Evolutionary conservation across 331 rosid species (phyloP).

Genomic region (Dryas integrifolia): DNA sequence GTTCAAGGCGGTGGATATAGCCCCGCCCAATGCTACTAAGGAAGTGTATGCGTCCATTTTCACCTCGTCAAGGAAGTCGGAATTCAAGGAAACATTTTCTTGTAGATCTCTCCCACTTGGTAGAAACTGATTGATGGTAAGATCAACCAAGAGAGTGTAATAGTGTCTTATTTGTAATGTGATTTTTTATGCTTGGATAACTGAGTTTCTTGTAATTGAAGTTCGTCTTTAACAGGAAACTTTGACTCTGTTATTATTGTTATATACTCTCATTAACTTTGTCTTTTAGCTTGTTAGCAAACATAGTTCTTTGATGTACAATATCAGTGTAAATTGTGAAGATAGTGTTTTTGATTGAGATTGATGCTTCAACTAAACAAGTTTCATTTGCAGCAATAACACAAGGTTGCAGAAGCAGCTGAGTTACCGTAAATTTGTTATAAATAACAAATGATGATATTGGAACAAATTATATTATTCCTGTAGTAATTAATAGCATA

Average conservation of each 20-base stretch:
- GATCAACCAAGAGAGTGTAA: neutral
- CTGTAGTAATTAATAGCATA: neutral
- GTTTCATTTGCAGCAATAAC: neutral
- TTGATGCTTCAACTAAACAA: neutral
- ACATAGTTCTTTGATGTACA: conserved; percentile 2
- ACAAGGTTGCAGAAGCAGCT: neutral
- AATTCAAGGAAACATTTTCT: conserved; percentile 68
- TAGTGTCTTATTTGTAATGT: neutral
- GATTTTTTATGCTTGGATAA: neutral
- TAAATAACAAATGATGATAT: too few species aligned
- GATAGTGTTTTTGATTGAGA: neutral
- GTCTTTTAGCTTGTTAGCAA: neutral
- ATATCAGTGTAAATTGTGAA: neutral
- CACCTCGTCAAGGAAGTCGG: conserved; percentile 75
- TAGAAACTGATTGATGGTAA: conserved; percentile 52
- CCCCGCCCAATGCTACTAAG: conserved; percentile 72
- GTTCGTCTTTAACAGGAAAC: neutral
- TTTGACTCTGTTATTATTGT: neutral
- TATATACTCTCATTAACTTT: neutral
- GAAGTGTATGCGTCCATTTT: conserved; percentile 86
- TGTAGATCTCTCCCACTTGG: conserved; percentile 97
- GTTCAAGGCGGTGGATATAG: conserved; percentile 70
- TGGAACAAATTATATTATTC: neutral
- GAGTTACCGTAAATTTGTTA: neutral
- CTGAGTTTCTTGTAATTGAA: conserved; percentile 7